A percentile compares a stretch with the other conserved stretches of the same genome.
phyloP scores from a whole-genome alignment of 495 filamentous ascomycete genomes.

The Penicillium argentinense region DNA sequence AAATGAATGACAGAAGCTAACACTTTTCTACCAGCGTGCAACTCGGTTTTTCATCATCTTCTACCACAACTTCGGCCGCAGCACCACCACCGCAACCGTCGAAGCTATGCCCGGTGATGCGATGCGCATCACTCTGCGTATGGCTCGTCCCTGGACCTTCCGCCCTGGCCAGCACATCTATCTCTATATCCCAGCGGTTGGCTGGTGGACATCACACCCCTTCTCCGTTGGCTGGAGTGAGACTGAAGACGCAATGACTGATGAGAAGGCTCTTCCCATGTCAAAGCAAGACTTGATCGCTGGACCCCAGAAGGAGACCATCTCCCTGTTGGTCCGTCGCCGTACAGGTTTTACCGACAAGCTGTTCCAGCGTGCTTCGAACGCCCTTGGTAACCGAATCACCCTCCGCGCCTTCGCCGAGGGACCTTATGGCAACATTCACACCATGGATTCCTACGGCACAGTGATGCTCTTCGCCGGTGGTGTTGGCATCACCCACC shows the following conservation, averaged over 20 bases:
- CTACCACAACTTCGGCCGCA: conserved; percentile 65
- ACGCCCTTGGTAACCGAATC: conserved; percentile 40
- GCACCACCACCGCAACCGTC: conserved; percentile 69
- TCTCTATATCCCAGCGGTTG: conserved; percentile 74
- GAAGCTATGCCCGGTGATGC: conserved; percentile 81
- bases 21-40: conserved; percentile 40
- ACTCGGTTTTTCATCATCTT: conserved; percentile 66
- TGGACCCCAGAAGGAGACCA: conserved; percentile 49
- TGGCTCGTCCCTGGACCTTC: conserved; percentile 75
- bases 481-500: conserved; percentile 92
- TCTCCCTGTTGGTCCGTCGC: conserved; percentile 80
- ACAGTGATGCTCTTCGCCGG: conserved; percentile 88
- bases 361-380: conserved; percentile 64
- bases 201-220: conserved; percentile 84
- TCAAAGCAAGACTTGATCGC: conserved; percentile 34
- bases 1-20: background rate
- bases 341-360: conserved; percentile 85
- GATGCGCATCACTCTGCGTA: conserved; percentile 74
- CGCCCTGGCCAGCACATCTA: conserved; percentile 86
- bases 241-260: conserved; percentile 28
- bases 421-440: conserved; percentile 83
- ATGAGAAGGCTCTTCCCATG: conserved; percentile 46
- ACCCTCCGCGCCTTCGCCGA: conserved; percentile 67
- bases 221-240: conserved; percentile 92
- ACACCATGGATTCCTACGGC: conserved; percentile 85